Percentiles rank a stretch among this genome's conserved stretches.
Conservation (phyloP, 768 basidiomycete species). For the Auricularia sp. region DNA sequence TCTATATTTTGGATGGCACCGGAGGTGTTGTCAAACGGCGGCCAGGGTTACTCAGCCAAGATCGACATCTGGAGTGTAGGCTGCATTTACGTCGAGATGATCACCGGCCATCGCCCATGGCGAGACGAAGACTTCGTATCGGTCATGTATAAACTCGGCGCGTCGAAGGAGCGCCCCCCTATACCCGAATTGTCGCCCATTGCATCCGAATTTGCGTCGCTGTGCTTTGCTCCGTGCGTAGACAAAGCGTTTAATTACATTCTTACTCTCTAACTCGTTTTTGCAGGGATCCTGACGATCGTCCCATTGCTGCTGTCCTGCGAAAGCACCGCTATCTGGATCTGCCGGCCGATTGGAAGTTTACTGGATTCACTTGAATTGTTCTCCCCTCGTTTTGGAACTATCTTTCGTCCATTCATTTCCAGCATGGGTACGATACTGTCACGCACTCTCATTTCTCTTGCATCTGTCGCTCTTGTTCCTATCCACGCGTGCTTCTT, state of each 20-base stretch:
- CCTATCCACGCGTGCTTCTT: constrained; percentile 3
- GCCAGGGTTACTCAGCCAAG: constrained; percentile 84
- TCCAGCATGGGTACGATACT: constrained; percentile 11
- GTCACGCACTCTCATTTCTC: constrained; percentile 2
- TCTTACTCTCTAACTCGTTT: neutral
- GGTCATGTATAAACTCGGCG: constrained; percentile 93
- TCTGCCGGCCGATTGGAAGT: constrained; percentile 65
- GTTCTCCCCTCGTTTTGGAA: neutral
- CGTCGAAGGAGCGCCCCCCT: constrained; percentile 77
- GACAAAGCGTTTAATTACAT: neutral
- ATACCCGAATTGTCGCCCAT: constrained; percentile 69
- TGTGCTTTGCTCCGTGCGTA: constrained; percentile 82
- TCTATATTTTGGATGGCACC: constrained; percentile 99
- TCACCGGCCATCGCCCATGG: constrained; percentile 95
- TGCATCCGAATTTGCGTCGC: constrained; percentile 77
- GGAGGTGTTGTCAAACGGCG: constrained; percentile 79
- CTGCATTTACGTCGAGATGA: constrained; percentile 99
- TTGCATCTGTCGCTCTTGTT: neutral
- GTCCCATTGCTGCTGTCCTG: constrained; percentile 71
- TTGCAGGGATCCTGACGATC: constrained; percentile 68
- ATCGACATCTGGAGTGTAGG: constrained; percentile 99
- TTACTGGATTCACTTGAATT: constrained; percentile 50
- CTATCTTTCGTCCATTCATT: constrained; percentile 16
- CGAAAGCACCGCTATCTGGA: constrained; percentile 69
- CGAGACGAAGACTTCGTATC: constrained; percentile 79